These are phyloP conservation scores for Barnettozyma wickerhamii DNA, from an alignment of 805 yeast genomes.

Conservation along the genomic window DNA sequence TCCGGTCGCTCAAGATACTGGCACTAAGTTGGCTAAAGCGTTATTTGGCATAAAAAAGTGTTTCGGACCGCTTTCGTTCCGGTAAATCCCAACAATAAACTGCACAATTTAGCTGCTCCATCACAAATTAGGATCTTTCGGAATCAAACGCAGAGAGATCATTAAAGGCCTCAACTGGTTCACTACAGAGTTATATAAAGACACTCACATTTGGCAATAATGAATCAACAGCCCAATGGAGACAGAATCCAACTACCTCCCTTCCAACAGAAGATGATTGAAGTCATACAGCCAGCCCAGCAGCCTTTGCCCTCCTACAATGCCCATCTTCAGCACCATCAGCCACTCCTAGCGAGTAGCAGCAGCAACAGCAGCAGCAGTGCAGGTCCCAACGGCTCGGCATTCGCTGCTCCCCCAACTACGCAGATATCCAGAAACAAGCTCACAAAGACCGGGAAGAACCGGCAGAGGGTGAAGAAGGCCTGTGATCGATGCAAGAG, in stretches of 20 bases:
- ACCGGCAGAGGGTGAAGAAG: conserved; percentile 35
- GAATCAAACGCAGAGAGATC: too few species aligned
- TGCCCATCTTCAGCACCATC: too few species aligned
- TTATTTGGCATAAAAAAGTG: too few species aligned
- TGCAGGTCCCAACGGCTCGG: neutral
- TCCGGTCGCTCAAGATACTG: too few species aligned
- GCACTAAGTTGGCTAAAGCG: too few species aligned
- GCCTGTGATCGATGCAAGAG: conserved; percentile 55
- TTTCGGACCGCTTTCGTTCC: too few species aligned
- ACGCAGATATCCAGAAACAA: neutral
- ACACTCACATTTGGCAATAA: neutral
- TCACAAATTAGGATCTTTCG: too few species aligned
- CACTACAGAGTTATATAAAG: neutral
- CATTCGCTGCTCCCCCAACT: neutral
- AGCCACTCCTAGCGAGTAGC: too few species aligned
- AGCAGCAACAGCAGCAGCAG: conserved; percentile 16
- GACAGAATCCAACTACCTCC: conserved; percentile 17
- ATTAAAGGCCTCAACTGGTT: too few species aligned
- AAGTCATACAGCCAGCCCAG: conserved; percentile 14
- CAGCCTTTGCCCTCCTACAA: neutral
- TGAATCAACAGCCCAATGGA: conserved; percentile 20
- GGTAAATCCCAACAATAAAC: too few species aligned
- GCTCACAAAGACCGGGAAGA: conserved; percentile 6
- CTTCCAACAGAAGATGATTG: conserved; percentile 21
- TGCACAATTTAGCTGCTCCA: too few species aligned